Evolutionary conservation across 805 yeast species (phyloP), one percentile per base, ranked within the genome.

Genomic region (Pichia heedii): DNA sequence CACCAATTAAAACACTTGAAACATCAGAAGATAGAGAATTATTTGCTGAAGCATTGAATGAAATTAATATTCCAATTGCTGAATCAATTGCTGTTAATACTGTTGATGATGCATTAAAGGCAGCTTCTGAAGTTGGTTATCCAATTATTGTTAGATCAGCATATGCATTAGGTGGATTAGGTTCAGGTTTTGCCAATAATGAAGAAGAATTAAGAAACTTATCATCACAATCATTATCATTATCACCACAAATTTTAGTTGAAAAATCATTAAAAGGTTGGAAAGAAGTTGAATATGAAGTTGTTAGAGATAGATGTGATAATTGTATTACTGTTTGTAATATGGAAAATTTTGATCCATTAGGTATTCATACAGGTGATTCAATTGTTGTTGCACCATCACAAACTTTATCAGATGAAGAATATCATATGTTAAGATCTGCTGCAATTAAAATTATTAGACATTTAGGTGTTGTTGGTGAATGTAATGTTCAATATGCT

Each of bases 281-380:
- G 98, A 90, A 90, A 66, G 98, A 90, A 68, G 94, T 90, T 50
- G 98, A 90, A 69, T 90, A 90, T 65, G 98, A 90, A 71, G 98
- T 90, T 52, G 97, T 90, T 45, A 83, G 98, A 62, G 98, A 90
- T 70, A 77, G 93, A 51, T 93, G 84, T 44, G 96, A 83, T 54
- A 90, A 90, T 76, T 90, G 98, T 76, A 90, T 90, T 63, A 90
- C 98, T 36, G 98, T 90, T 42, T 90, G 98, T 75, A 90, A 90
- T 68, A 90, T 90, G 98, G 98, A 90, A 70, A 90, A 90, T 72
- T 90, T 90, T 56, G 98, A 90, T 67, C 98, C 98, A 36, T 77
- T 90, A 55, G 98, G 98, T 55, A 84, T 90, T 57, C 98, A 90
- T 69, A 90, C 98, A 44, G 98, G 98, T 71, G 98, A 90, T 66